Base-by-base conservation (phyloP, 768 basidiomycete genomes). In the Tricholoma terreum region DNA sequence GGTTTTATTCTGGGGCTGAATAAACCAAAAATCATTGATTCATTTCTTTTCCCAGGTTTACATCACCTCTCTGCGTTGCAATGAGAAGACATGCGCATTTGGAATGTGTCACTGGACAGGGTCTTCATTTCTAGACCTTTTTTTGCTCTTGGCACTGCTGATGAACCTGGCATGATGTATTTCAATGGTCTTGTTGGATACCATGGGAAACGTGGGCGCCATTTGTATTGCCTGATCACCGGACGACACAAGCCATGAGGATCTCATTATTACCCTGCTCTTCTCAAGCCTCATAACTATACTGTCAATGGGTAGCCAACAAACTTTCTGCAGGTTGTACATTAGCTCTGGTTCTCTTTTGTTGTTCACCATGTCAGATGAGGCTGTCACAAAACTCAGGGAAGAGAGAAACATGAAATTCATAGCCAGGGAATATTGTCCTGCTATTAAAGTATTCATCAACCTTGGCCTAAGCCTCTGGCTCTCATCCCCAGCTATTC, bases 61-160 rank as follows among this genome's bases (percentile, higher is more conserved):
- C 61, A 70, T 54, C 71, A 75, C 52, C 24, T 73, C n/a, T 71
- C 49, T n/a, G 49, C 24, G 2, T 34, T 50, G n/a, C 49, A 50
- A 15, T n/a, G 34, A 43, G 22, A 43, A 33, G 54, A 72, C 2
- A 55, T 74, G 2, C 19, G 24, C 3, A 61, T 75, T 12, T 77
- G 73, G 69, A 68, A 77, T 62, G 70, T 67, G 0, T 30, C 33
- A 0, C 21, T 17, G 6, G 6, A 1, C 36, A 63, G 3, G 30
- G 52, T 63, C 1, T 63, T 68, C 35, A 36, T 33, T 0, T 67
- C 67, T 0, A 10, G 52, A 30, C 62, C 58, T 0, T 36, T 36
- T 36, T 36, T 36, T 36, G 35, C 35, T 14, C 14, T 36, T 7
- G 35, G 35, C 35, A 14, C 35, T 52, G 51, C 51, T 17, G 51